phyloP scores from a whole-genome alignment of 495 filamentous ascomycete species.

The Penicillium dipodomyicola region DNA sequence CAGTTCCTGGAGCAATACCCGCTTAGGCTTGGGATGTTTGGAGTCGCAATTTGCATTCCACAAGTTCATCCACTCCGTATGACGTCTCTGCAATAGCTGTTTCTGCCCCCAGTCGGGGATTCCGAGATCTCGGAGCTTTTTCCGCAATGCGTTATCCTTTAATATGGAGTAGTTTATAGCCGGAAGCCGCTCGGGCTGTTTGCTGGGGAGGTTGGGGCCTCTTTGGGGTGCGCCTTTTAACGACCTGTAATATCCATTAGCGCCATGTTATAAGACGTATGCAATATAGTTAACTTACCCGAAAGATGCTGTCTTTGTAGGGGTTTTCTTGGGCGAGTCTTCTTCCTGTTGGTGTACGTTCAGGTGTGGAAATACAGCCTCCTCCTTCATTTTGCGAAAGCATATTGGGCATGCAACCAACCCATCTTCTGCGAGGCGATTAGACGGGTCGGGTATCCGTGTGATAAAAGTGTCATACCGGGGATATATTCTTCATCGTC shows the following conservation, averaged over 20 bases:
- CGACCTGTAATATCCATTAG: conserved; percentile 25
- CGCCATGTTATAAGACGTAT: neutral
- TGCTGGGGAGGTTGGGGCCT: conserved; percentile 17
- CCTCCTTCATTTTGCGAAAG: conserved; percentile 67
- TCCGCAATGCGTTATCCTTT: conserved; percentile 70
- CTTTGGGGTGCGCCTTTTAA: conserved; percentile 20
- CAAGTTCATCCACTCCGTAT: conserved; percentile 90
- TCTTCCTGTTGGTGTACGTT: conserved; percentile 35
- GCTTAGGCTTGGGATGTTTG: conserved; percentile 62
- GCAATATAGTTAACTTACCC: conserved; percentile 27
- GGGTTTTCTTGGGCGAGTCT: conserved; percentile 11
- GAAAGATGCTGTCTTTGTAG: conserved; percentile 24
- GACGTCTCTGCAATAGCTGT: conserved; percentile 68
- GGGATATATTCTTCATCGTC: conserved; percentile 36
- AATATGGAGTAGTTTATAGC: conserved; percentile 77
- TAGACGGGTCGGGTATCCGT: conserved; percentile 26
- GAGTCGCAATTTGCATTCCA: conserved; percentile 98
- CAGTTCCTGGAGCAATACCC: conserved; percentile 71
- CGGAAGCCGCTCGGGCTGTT: conserved; percentile 61
- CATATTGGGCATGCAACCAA: conserved; percentile 83
- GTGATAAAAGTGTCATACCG: conserved; percentile 11
- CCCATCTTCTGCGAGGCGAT: conserved; percentile 58
- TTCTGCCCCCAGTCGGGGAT: conserved; percentile 67
- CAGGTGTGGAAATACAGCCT: conserved; percentile 76
- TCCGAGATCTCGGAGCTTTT: conserved; percentile 80